Percentiles rank a stretch among this genome's conserved stretches.
Conservation (phyloP, 805 yeast genomes). For the Candida maris region DNA sequence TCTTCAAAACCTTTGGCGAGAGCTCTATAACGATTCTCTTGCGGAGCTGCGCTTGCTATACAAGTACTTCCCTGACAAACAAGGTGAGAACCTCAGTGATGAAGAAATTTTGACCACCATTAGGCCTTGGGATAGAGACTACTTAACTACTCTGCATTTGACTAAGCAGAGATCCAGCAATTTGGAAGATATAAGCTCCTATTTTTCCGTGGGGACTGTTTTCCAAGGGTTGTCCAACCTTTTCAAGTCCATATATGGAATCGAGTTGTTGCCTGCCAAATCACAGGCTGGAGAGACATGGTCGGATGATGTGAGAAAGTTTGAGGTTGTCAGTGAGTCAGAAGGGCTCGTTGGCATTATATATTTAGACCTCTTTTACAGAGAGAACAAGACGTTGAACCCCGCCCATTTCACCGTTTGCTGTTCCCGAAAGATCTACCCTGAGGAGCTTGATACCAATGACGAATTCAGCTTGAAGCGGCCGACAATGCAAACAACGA, state of each 20-base stretch:
- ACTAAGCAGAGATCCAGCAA: conserved; percentile 35
- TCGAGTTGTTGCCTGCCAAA: conserved; percentile 64
- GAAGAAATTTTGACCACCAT: conserved; percentile 44
- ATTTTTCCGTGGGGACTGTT: conserved; percentile 82
- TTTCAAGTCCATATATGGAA: conserved; percentile 70
- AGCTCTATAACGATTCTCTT: conserved; percentile 50
- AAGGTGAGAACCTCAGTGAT: conserved; percentile 26
- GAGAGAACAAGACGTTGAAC: conserved; percentile 68
- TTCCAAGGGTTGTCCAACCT: conserved; percentile 76
- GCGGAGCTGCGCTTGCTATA: conserved; percentile 54
- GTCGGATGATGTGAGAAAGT: conserved; percentile 79
- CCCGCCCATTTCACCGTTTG: conserved; percentile 97
- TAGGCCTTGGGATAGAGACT: conserved; percentile 93
- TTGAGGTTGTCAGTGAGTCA: conserved; percentile 66
- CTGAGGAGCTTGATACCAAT: conserved; percentile 44
- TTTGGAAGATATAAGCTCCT: conserved; percentile 54
- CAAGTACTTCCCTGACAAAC: conserved; percentile 15
- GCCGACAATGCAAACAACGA: conserved; percentile 30
- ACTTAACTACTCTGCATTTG: conserved; percentile 30
- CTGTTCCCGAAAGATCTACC: conserved; percentile 79
- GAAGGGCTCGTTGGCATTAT: conserved; percentile 72
- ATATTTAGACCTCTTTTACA: conserved; percentile 82
- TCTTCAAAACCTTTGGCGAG: conserved; percentile 52
- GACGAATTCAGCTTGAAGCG: conserved; percentile 33
- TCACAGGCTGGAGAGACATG: conserved; percentile 76